Conservation (phyloP, 2,329 filamentous ascomycete genomes). For the Fusarium sublunatum region DNA sequence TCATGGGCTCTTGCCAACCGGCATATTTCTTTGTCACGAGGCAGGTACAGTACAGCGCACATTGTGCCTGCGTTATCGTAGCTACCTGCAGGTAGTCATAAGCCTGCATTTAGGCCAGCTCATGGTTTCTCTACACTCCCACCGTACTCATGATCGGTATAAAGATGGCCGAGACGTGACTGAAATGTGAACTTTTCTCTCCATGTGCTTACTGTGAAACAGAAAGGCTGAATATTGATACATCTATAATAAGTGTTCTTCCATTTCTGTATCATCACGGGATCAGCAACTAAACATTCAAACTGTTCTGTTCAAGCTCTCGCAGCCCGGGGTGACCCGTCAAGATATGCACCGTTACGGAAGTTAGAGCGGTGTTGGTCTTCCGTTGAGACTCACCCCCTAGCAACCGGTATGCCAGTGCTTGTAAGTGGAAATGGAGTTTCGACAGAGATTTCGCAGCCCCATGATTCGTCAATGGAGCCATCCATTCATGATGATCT, state of each 20-base stretch:
- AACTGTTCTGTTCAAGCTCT: constrained; percentile 2
- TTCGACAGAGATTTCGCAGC: constrained; percentile 44
- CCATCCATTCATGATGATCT: constrained; percentile 17
- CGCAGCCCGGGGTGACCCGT: constrained; percentile 22
- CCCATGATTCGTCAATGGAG: constrained; percentile 33
- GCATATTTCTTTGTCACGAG: too few relatives aligned
- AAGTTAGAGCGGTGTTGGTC: constrained; percentile 27
- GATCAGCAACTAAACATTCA: background rate
- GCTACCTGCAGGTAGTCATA: background rate
- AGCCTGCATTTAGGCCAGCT: too few relatives aligned
- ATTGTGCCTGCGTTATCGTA: background rate
- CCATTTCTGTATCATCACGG: too few relatives aligned
- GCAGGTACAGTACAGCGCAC: too few relatives aligned
- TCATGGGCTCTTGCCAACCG: background rate
- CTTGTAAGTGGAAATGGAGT: constrained; percentile 38
- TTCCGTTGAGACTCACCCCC: constrained; percentile 23
- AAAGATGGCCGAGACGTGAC: background rate
- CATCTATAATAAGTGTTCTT: background rate
- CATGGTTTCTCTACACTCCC: too few relatives aligned
- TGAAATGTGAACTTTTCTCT: background rate
- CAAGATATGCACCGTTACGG: constrained; percentile 18
- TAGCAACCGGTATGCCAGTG: constrained; percentile 19
- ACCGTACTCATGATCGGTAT: background rate
- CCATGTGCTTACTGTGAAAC: too few relatives aligned
- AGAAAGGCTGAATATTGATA: too few relatives aligned